Conservation (phyloP, 139 green algal genomes). For the Ettlia oleoabundans region DNA sequence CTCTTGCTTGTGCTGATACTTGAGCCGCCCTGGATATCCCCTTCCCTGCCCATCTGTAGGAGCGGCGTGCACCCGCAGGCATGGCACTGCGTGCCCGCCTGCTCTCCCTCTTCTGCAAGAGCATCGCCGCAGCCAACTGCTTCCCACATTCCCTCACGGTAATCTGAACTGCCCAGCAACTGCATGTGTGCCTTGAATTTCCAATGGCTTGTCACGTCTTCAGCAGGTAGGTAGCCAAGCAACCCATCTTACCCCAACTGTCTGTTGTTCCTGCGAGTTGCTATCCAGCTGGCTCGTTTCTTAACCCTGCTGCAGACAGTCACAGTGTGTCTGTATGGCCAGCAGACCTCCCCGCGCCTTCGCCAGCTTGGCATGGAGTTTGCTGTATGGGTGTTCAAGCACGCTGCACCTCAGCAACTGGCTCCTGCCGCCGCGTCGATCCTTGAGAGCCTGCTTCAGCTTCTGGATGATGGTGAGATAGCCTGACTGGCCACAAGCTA, state of each 20-base stretch:
- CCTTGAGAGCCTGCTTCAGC: slow-evolving; percentile 59
- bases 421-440: slow-evolving; percentile 55
- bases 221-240: too few relatives aligned
- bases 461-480: slow-evolving; percentile 53
- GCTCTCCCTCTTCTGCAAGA: slow-evolving; percentile 64
- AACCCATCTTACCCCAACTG: too few relatives aligned
- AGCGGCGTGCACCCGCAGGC: slow-evolving; percentile 38
- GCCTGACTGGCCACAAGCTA: too few relatives aligned
- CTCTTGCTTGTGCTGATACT: neutral
- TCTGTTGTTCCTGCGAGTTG: neutral
- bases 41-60: neutral
- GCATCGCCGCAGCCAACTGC: slow-evolving; percentile 75
- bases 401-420: slow-evolving; percentile 71
- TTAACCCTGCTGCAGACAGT: slow-evolving; percentile 54
- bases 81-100: slow-evolving; percentile 51
- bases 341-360: slow-evolving; percentile 53
- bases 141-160: slow-evolving; percentile 75
- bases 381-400: slow-evolving; percentile 84
- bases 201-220: too few relatives aligned
- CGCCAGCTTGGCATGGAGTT: slow-evolving; percentile 88
- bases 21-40: too few relatives aligned
- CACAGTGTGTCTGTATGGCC: slow-evolving; percentile 63
- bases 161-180: neutral
- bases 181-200: neutral
- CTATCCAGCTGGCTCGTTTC: neutral